phyloP scores from a whole-genome alignment of 108 stramenopile species.

The Discostella pseudostelligera region DNA sequence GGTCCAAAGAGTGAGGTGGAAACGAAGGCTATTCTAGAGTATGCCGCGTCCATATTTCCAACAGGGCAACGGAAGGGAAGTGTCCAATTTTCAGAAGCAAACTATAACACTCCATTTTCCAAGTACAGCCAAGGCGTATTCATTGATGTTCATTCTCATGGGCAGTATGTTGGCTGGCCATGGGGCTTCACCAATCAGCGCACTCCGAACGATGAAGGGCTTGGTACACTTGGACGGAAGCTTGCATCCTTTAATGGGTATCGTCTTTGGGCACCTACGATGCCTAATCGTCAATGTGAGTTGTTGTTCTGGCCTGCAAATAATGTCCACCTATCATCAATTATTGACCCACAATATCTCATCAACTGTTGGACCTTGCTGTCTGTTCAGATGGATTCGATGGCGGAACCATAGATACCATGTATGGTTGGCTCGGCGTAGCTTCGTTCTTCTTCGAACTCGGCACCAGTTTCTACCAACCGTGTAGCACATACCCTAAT shows the following conservation, averaged over 20 bases:
- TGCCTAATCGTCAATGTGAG: conserved; percentile 1
- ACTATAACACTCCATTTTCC: background rate
- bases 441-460: conserved; percentile 11
- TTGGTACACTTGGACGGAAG: conserved; percentile 8
- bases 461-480: conserved; percentile 8
- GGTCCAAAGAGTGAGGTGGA: conserved; percentile 1
- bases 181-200: conserved; percentile 14
- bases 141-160: conserved; percentile 13
- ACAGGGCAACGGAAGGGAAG: conserved; percentile 1
- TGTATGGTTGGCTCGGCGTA: conserved; percentile 11
- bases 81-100: background rate
- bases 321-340: too few relatives aligned
- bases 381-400: conserved; percentile 4
- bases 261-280: background rate
- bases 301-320: too few relatives aligned
- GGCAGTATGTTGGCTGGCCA: background rate
- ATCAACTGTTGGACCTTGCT: too few relatives aligned
- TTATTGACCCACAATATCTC: background rate
- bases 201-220: conserved; percentile 6
- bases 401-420: conserved; percentile 7
- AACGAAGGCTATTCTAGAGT: conserved; percentile 10
- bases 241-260: background rate
- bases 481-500: background rate
- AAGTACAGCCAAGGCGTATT: conserved; percentile 7
- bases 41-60: conserved; percentile 8